Conservation (phyloP, 2,329 filamentous ascomycete species). For the Chrysosporium queenslandicum region DNA sequence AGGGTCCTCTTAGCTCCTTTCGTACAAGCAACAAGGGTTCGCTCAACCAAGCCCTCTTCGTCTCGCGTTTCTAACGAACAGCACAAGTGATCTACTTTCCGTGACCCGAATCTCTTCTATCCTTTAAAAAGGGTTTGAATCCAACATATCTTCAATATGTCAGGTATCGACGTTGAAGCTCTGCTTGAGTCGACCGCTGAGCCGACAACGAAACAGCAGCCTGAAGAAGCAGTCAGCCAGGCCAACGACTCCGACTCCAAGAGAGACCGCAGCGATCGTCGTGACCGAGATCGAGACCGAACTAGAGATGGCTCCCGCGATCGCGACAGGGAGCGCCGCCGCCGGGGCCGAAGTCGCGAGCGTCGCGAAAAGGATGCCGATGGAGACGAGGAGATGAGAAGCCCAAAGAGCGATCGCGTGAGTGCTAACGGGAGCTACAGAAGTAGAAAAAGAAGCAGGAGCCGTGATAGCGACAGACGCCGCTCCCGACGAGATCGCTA, state of each 20-base stretch:
- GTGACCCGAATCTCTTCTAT: slow-evolving; percentile 23
- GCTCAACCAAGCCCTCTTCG: slow-evolving; percentile 22
- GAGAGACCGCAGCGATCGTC: slow-evolving; percentile 43
- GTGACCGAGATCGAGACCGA: slow-evolving; percentile 40
- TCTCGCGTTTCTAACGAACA: slow-evolving; percentile 26
- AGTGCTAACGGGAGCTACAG: slow-evolving; percentile 60
- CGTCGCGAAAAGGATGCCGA: slow-evolving; percentile 44
- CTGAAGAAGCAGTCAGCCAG: slow-evolving; percentile 27
- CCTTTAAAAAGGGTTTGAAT: slow-evolving; percentile 23
- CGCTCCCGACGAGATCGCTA: slow-evolving; percentile 62
- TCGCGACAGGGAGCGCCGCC: slow-evolving; percentile 46
- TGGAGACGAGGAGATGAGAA: slow-evolving; percentile 51
- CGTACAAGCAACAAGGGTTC: slow-evolving; percentile 28
- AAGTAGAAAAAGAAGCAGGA: slow-evolving; percentile 71
- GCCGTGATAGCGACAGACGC: slow-evolving; percentile 64
- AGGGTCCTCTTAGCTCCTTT: neutral
- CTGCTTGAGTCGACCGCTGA: slow-evolving; percentile 77
- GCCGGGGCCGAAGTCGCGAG: slow-evolving; percentile 52
- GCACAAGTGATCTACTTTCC: slow-evolving; percentile 31
- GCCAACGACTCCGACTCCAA: slow-evolving; percentile 50
- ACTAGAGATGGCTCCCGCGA: slow-evolving; percentile 49
- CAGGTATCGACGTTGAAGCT: slow-evolving; percentile 73
- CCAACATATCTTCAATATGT: slow-evolving; percentile 43
- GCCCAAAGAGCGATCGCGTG: slow-evolving; percentile 63
- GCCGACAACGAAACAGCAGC: slow-evolving; percentile 26